Conservation (phyloP, 495 filamentous ascomycete genomes). For the Penicillium ucsense region DNA sequence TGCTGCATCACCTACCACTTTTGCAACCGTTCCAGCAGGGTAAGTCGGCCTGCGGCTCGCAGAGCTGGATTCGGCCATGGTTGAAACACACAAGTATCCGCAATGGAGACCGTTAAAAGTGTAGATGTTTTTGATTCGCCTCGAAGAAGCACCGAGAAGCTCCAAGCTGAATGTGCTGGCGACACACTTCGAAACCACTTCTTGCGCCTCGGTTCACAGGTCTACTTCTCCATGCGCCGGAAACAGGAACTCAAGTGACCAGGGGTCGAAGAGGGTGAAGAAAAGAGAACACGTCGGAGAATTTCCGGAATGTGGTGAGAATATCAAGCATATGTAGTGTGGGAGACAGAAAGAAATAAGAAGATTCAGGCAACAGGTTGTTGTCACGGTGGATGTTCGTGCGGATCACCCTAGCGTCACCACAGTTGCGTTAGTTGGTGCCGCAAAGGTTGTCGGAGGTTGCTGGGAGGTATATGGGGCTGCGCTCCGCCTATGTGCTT, state of each 20-base stretch:
- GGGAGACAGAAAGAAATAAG: not conserved
- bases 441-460: not conserved
- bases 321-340: slow-evolving; percentile 3
- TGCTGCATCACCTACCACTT: slow-evolving; percentile 27
- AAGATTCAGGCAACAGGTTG: not conserved
- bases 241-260: not conserved
- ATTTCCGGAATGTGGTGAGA: slow-evolving; percentile 7
- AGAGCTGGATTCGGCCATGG: slow-evolving; percentile 32
- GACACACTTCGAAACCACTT: slow-evolving; percentile 16
- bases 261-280: slow-evolving; percentile 1
- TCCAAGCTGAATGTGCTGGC: slow-evolving; percentile 18
- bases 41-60: slow-evolving; percentile 20
- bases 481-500: no score
- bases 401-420: not conserved
- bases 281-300: slow-evolving; percentile 8
- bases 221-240: slow-evolving; percentile 22
- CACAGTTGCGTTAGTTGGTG: not conserved
- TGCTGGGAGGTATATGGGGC: not conserved
- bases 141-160: not conserved
- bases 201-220: slow-evolving; percentile 10
- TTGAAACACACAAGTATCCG: slow-evolving; percentile 1
- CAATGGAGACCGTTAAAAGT: no score
- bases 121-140: no score
- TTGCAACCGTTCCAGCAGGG: slow-evolving; percentile 35
- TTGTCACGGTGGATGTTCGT: not conserved